Conservation (phyloP, 31 red algal species). For the Endocladia muricata region DNA sequence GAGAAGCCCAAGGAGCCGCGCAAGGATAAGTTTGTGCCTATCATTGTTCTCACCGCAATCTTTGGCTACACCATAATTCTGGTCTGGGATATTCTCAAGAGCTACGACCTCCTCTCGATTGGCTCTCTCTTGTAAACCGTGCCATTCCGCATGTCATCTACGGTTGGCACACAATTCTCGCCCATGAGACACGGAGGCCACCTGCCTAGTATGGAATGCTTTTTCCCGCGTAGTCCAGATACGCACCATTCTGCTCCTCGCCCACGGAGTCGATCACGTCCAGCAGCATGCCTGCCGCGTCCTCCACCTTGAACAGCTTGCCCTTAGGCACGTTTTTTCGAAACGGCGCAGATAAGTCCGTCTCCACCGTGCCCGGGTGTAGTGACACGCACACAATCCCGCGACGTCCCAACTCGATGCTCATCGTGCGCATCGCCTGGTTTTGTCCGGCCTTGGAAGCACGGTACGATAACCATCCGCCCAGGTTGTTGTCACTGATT, state of each 20-base stretch:
- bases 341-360: slow-evolving; percentile 80
- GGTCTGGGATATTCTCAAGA: slow-evolving; percentile 31
- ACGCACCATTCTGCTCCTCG: slow-evolving; percentile 56
- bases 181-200: too few species aligned
- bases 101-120: slow-evolving; percentile 13
- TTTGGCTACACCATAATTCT: slow-evolving; percentile 61
- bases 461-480: slow-evolving; percentile 86
- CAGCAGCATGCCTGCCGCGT: slow-evolving; percentile 61
- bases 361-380: slow-evolving; percentile 78
- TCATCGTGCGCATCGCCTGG: slow-evolving; percentile 63
- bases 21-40: slow-evolving; percentile 52
- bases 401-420: slow-evolving; percentile 59
- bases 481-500: slow-evolving; percentile 70
- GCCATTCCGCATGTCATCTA: too few species aligned
- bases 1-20: slow-evolving; percentile 4
- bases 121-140: too few species aligned
- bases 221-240: slow-evolving; percentile 60
- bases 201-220: slow-evolving; percentile 61
- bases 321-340: slow-evolving; percentile 51
- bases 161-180: too few species aligned
- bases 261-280: slow-evolving; percentile 78
- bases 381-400: slow-evolving; percentile 64
- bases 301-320: slow-evolving; percentile 61
- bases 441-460: slow-evolving; percentile 81
- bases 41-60: slow-evolving; percentile 48